These are phyloP conservation scores for Phytophthora pistaciae DNA, from an alignment of 352 stramenopile species.

Conservation along the genomic window DNA sequence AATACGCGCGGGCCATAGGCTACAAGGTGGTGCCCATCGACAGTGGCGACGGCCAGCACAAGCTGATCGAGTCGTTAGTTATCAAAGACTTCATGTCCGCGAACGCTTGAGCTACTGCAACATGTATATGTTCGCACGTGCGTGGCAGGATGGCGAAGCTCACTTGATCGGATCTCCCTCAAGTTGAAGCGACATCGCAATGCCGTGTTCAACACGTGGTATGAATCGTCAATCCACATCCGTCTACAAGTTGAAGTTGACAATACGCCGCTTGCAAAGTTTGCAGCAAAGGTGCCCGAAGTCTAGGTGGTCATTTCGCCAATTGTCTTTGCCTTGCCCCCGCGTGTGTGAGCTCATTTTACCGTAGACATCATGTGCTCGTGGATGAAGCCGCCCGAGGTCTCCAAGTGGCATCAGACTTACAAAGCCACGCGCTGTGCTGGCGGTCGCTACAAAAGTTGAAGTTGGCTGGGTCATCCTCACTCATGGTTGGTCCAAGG, in stretches of 20 bases:
- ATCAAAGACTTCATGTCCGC: too few species aligned
- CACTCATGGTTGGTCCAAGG: background rate
- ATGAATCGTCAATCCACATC: background rate
- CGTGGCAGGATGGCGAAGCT: too few species aligned
- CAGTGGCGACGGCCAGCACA: too few species aligned
- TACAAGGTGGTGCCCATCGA: slow-evolving; percentile 52
- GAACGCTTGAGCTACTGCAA: too few species aligned
- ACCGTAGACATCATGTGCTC: slow-evolving; percentile 9
- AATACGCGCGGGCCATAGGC: slow-evolving; percentile 74
- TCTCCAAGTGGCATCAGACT: background rate
- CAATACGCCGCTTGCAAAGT: background rate
- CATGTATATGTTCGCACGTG: too few species aligned
- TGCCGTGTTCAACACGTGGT: background rate
- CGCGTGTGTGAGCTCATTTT: too few species aligned
- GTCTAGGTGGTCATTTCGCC: too few species aligned
- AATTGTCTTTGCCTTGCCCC: too few species aligned
- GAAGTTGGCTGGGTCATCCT: slow-evolving; percentile 6
- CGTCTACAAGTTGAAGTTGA: background rate
- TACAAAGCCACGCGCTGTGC: background rate
- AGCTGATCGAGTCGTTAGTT: too few species aligned
- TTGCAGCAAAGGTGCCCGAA: too few species aligned
- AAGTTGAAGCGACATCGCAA: background rate
- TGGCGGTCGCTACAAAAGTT: slow-evolving; percentile 11
- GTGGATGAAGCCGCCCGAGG: background rate
- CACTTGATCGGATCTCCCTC: too few species aligned